Base-by-base conservation (phyloP, 1,139 yeast genomes). In the Geotrichum restrictum region DNA sequence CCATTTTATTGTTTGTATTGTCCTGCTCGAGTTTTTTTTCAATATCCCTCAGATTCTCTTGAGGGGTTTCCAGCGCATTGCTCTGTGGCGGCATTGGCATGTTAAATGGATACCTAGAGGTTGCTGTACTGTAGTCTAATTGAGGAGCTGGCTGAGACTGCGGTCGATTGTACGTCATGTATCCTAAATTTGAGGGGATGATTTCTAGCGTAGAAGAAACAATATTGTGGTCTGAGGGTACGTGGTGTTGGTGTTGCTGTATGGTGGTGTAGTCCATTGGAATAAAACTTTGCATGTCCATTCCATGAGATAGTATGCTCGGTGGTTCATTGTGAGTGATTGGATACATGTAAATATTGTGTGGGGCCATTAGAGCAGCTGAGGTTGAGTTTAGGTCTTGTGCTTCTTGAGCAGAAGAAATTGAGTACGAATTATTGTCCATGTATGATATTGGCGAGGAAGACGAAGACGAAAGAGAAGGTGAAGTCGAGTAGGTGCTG, bases 381-480 rank as follows among this genome's bases (percentile, higher is more conserved):
- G 10, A 21, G 6, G 11, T 14, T 16, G 27, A 19, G 41, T 37
- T 21, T 2, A 6, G 13, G n/a, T 11, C n/a, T 37, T 21, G 22
- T 18, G 33, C 19, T 13, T 40, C 33, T 21, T 27, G 33, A 21
- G 4, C 32, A 14, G 19, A 27, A 7, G 19, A 10, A 8, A 40
- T 22, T 27, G 44, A 24, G 19, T 40, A 24, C 13, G 18, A 11
- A 3, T 24, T 31, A 14, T 13, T n/a, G 33, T 40, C 33, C 44
- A 40, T 40, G 18, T 22, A 40, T 8, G 44, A 22, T 3, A 40
- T 31, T 13, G 44, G 44, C 11, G 44, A 24, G 19, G 44, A 40
- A 13, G 44, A 22, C 4, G 33, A 8, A 13, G 33, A 40, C 5
- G 10, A 22, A 1, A 18, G 31, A 18, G n/a, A 21, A n/a, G 29